Percentiles rank a stretch among this genome's conserved stretches.
These are phyloP conservation scores for Xylaria polymorpha DNA, from an alignment of 2,329 filamentous ascomycete genomes.

Conservation along the genomic window DNA sequence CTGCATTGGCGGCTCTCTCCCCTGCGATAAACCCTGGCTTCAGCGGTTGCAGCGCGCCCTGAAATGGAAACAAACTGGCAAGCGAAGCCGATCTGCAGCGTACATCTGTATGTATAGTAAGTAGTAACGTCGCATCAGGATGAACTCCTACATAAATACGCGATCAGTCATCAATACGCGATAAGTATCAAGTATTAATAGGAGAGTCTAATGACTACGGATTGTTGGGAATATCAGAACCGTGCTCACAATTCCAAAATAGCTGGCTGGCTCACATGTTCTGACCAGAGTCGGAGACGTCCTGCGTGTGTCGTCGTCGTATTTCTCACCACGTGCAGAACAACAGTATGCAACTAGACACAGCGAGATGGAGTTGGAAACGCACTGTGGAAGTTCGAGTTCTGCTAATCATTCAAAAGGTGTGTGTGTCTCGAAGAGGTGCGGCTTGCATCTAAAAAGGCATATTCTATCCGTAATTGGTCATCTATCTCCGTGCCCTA, in stretches of 20 bases:
- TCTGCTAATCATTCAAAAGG: neutral
- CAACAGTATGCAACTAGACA: constrained; percentile 2
- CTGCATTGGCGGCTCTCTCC: constrained; percentile 7
- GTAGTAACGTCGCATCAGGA: constrained; percentile 3
- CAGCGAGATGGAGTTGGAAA: neutral
- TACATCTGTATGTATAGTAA: neutral
- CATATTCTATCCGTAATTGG: neutral
- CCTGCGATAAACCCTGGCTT: constrained; percentile 1
- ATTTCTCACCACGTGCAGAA: constrained; percentile 20
- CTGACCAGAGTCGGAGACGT: neutral
- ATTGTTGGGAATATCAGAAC: neutral
- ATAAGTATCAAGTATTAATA: constrained; percentile 7
- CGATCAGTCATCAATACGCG: constrained; percentile 2
- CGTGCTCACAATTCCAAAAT: neutral
- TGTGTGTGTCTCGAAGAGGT: neutral
- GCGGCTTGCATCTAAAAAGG: neutral
- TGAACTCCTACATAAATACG: constrained; percentile 2
- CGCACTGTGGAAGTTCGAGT: constrained; percentile 5
- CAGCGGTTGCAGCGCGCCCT: neutral
- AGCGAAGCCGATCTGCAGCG: constrained; percentile 2
- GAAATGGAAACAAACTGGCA: constrained; percentile 13
- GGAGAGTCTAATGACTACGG: neutral
- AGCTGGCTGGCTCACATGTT: neutral
- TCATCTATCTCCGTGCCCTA: constrained; percentile 1
- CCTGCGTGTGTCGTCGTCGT: constrained; percentile 1